Conservation (phyloP, 2,329 filamentous ascomycete genomes). For the Neospermospora avenae region DNA sequence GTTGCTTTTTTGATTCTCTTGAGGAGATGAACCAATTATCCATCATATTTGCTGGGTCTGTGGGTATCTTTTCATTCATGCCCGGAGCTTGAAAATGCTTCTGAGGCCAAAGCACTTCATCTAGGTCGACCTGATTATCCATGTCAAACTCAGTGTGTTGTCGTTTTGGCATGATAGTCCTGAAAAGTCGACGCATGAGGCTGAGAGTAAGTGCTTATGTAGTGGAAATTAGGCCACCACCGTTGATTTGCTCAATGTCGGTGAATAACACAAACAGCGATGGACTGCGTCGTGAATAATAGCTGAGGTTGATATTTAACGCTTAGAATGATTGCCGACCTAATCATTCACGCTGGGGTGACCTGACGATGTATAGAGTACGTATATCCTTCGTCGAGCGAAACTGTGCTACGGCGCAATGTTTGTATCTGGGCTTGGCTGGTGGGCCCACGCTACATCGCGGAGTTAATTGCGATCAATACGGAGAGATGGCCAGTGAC, state of each 20-base stretch:
- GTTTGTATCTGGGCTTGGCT: background rate
- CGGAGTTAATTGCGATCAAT: background rate
- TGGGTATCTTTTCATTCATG: slow-evolving; percentile 6
- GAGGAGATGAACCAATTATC: slow-evolving; percentile 19
- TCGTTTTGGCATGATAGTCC: slow-evolving; percentile 12
- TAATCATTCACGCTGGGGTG: background rate
- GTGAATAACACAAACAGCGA: background rate
- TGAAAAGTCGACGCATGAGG: background rate
- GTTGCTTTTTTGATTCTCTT: slow-evolving; percentile 1
- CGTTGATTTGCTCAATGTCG: background rate
- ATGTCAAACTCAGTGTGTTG: slow-evolving; percentile 1
- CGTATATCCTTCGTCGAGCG: background rate
- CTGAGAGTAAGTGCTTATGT: background rate
- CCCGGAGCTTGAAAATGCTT: slow-evolving; percentile 5
- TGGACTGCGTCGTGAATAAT: background rate
- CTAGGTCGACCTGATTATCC: slow-evolving; percentile 7
- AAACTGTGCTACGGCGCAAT: background rate
- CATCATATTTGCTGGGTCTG: slow-evolving; percentile 16
- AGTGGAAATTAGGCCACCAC: background rate
- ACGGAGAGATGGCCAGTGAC: background rate
- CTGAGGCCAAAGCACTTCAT: slow-evolving; percentile 12
- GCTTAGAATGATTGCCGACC: background rate
- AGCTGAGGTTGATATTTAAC: no score
- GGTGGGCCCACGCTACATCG: background rate
- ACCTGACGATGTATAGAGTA: background rate